A percentile compares a stretch with the other conserved stretches of the same genome.
phyloP scores from a whole-genome alignment of 164 flowering plant species.

The Vitis vinifera region ASM3070453v1 NC_081816.1:773001-773500 shows the following conservation, averaged over 20 bases:
- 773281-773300: slow-evolving; percentile 56
- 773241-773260: slow-evolving; percentile 47
- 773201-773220: slow-evolving; percentile 53
- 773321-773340: slow-evolving; percentile 43
- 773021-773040: slow-evolving; percentile 45
- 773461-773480: no score
- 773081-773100: no score
- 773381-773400: slow-evolving; percentile 40
- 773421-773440: background rate
- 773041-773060: slow-evolving; percentile 49
- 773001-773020: slow-evolving; percentile 49
- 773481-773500: no score
- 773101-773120: no score
- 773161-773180: background rate
- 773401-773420: slow-evolving; percentile 49
- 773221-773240: slow-evolving; percentile 50
- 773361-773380: slow-evolving; percentile 7
- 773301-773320: slow-evolving; percentile 53
- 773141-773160: no score
- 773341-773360: no score
- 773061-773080: slow-evolving; percentile 5
- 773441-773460: no score
- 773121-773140: no score
- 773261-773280: slow-evolving; percentile 47
- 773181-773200: slow-evolving; percentile 39